Base-by-base conservation (phyloP, 176 grass and related monocot species). In the maize (Zea mays) region DNA sequence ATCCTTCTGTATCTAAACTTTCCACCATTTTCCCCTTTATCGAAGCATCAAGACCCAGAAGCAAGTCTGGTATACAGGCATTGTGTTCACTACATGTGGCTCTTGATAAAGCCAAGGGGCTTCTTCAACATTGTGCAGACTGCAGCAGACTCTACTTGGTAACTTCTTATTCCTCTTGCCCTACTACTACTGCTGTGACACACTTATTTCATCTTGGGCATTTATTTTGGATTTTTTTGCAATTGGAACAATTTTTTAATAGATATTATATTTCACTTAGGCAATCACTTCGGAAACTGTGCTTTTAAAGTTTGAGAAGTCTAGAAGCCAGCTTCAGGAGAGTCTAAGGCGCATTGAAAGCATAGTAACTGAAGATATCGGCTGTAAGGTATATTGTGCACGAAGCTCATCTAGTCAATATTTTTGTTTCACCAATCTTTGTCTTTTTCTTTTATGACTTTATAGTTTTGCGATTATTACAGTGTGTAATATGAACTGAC, bases 121-220 rank as follows among this genome's bases (percentile, higher is more conserved):
- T 99, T 87, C 90, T 99, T 83, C 89, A 85, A 60, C 96, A 92
- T 81, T 99, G 96, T 47, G 74, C 96, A 60, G 92, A 99, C 43
- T 95, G 92, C 75, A 99, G 96, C 85, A 87, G 91, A 79, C 83
- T 99, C 9, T 99, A 99, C 48, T 74, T 99, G 79, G 96, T 99
- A 88, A 87, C n/a, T 69, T 63, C 21, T 35, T 69, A 27, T 77
- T 64, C 13, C 56, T 56, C 34, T 77, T 52, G 7, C n/a, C 55
- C 19, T 21, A 48, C 5, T 17, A 19, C 13, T 65, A 27, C 27
- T 27, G 27, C 27, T 27, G 54, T 16, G 59, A 33, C 21, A 19
- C 39, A 21, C 15, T 45, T 0, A 44, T 62, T 33, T 62, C 20
- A 33, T 33, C 34, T 74, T 61, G 5, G 69, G 17, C 67, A 52